A percentile compares a stretch with the other conserved stretches of the same genome.
These are phyloP conservation scores for Parasarocladium wereldwijsianum DNA, from an alignment of 2,329 filamentous ascomycete species.

Conservation along the genomic window DNA sequence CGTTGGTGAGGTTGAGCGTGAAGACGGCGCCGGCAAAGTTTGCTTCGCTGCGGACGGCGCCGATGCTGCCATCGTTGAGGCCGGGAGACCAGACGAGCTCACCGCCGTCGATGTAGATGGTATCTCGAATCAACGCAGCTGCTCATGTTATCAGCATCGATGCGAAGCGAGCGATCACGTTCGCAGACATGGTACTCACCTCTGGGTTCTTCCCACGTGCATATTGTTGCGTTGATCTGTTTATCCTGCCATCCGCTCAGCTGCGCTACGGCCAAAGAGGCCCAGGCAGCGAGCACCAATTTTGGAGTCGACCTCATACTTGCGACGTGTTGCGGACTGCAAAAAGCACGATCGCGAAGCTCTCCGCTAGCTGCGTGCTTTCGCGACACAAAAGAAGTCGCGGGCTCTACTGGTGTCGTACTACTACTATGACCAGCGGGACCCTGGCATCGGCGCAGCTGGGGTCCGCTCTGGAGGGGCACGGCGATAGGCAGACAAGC, in stretches of 20 bases:
- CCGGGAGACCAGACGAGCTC: constrained; percentile 36
- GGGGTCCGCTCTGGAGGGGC: too few species aligned
- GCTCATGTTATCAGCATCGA: constrained; percentile 3
- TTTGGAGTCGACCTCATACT: too few species aligned
- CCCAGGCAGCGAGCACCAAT: constrained; percentile 5
- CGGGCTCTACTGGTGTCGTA: too few species aligned
- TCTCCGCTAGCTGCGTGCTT: too few species aligned
- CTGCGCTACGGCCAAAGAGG: constrained; percentile 19
- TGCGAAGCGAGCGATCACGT: too few species aligned
- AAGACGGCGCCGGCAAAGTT: constrained; percentile 39
- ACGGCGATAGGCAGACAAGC: too few species aligned
- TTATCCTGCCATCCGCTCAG: constrained; percentile 29
- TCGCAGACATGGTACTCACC: too few species aligned
- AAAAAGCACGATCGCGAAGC: too few species aligned
- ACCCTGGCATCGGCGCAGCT: too few species aligned
- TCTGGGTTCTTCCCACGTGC: constrained; percentile 36
- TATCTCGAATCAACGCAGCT: constrained; percentile 46
- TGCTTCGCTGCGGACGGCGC: constrained; percentile 19
- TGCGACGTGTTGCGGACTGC: too few species aligned
- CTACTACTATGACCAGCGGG: too few species aligned
- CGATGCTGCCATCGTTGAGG: constrained; percentile 26
- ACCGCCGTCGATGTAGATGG: constrained; percentile 52
- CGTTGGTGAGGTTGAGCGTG: constrained; percentile 39
- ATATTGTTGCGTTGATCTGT: constrained; percentile 45
- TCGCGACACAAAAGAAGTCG: too few species aligned